Conservation (phyloP, 1,284 basidiomycete species). For the Tylopilus sp. region DNA sequence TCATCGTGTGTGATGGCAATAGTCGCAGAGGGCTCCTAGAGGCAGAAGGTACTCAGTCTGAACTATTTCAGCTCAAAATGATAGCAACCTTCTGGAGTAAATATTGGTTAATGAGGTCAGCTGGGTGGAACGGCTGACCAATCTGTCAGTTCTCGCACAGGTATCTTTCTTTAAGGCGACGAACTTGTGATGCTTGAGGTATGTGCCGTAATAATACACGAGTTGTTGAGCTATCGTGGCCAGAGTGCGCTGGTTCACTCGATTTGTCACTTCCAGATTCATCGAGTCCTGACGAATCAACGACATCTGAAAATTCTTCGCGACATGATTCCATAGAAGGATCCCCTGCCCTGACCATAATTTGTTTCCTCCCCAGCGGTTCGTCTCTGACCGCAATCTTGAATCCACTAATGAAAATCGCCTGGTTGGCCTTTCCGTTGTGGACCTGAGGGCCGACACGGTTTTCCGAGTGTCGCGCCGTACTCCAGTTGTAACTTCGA, state of each 20-base stretch:
- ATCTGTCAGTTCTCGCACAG: not conserved
- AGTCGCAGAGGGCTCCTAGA: not conserved
- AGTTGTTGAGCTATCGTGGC: not conserved
- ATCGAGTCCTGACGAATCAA: not conserved
- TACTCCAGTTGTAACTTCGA: not conserved
- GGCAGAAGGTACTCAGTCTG: no score
- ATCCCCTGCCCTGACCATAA: not conserved
- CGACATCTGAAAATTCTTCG: not conserved
- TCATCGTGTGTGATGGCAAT: not conserved
- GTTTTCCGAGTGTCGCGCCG: not conserved
- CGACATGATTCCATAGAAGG: not conserved
- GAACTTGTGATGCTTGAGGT: not conserved
- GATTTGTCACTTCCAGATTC: not conserved
- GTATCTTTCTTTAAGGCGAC: not conserved
- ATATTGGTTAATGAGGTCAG: not conserved
- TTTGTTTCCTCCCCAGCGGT: not conserved
- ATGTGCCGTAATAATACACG: not conserved
- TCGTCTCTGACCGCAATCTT: constrained; percentile 3
- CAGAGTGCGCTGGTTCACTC: not conserved
- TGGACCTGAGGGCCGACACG: not conserved
- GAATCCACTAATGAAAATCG: constrained; percentile 4
- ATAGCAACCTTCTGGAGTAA: not conserved
- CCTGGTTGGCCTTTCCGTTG: constrained; percentile 3
- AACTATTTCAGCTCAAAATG: not conserved
- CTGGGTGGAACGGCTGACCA: not conserved